Percentiles rank a stretch among this genome's conserved stretches.
These are phyloP conservation scores for Hypomontagnella monticulosa DNA, from an alignment of 495 filamentous ascomycete species.

Conservation along the genomic window DNA sequence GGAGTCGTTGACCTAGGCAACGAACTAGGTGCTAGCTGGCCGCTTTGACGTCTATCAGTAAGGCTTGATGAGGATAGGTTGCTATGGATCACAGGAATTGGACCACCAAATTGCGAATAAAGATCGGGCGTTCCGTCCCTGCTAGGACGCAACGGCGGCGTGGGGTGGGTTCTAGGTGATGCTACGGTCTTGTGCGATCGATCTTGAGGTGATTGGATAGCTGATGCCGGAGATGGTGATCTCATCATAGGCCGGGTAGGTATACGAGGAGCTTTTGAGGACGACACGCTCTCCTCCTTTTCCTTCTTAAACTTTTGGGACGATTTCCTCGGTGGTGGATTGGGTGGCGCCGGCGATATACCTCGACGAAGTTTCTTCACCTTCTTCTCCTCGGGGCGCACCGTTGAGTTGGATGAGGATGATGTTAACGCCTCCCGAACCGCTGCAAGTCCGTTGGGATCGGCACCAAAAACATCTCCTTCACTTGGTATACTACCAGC, in stretches of 20 bases:
- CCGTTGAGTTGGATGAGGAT: conserved; percentile 69
- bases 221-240: conserved; percentile 47
- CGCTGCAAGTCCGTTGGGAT: conserved; percentile 67
- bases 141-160: conserved; percentile 73
- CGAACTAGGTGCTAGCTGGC: conserved; percentile 46
- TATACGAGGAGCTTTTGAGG: conserved; percentile 43
- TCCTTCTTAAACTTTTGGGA: conserved; percentile 64
- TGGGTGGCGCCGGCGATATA: conserved; percentile 63
- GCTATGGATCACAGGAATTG: conserved; percentile 79
- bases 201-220: conserved; percentile 28
- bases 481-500: conserved; percentile 63
- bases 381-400: conserved; percentile 58
- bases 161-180: conserved; percentile 45
- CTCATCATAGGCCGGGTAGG: conserved; percentile 44
- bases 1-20: conserved; percentile 44
- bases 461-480: conserved; percentile 56
- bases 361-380: conserved; percentile 56
- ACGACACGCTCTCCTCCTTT: conserved; percentile 47
- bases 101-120: conserved; percentile 61
- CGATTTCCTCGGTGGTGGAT: conserved; percentile 70
- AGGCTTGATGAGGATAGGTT: conserved; percentile 69
- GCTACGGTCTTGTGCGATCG: conserved; percentile 41
- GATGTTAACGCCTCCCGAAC: conserved; percentile 71
- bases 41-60: conserved; percentile 54
- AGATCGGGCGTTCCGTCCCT: conserved; percentile 81